A percentile compares a stretch with the other conserved stretches of the same genome.
Conservation (phyloP, 2,329 filamentous ascomycete genomes). For the Beauveria pseudobassiana region DNA sequence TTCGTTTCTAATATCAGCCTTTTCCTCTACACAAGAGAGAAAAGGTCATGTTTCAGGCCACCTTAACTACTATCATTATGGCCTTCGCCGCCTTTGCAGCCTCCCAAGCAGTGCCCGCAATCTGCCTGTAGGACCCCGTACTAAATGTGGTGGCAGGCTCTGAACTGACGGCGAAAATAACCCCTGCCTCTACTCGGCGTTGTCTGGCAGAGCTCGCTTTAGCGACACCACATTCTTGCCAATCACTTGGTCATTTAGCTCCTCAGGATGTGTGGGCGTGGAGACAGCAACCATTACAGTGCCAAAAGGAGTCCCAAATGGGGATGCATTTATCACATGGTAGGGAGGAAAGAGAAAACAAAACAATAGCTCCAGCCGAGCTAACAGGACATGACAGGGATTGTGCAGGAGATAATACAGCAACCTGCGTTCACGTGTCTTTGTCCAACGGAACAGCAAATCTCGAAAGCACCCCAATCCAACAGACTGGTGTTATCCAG, state of each 20-base stretch:
- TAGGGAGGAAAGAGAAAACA: background rate
- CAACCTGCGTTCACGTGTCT: background rate
- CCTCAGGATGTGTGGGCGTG: background rate
- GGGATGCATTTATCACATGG: constrained; percentile 6
- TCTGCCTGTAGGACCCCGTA: background rate
- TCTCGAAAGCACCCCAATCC: background rate
- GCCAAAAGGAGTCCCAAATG: constrained; percentile 6
- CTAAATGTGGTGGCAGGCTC: background rate
- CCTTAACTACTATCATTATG: background rate
- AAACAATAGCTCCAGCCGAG: background rate
- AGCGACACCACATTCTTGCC: background rate
- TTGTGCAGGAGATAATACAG: background rate
- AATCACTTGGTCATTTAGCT: constrained; percentile 2
- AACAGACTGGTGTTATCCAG: background rate
- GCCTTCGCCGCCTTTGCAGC: background rate
- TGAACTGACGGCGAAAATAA: background rate
- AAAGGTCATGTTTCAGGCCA: background rate
- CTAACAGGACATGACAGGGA: background rate
- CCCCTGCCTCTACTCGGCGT: background rate
- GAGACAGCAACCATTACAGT: background rate
- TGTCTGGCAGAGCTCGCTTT: background rate
- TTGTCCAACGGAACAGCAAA: background rate
- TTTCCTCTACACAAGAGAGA: background rate
- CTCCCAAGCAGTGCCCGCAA: background rate
- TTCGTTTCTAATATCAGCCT: background rate